Evolutionary conservation across 2,329 filamentous ascomycete genomes (phyloP), one percentile per base, ranked within the genome.

Genomic region (Verruconis gallopava): DNA sequence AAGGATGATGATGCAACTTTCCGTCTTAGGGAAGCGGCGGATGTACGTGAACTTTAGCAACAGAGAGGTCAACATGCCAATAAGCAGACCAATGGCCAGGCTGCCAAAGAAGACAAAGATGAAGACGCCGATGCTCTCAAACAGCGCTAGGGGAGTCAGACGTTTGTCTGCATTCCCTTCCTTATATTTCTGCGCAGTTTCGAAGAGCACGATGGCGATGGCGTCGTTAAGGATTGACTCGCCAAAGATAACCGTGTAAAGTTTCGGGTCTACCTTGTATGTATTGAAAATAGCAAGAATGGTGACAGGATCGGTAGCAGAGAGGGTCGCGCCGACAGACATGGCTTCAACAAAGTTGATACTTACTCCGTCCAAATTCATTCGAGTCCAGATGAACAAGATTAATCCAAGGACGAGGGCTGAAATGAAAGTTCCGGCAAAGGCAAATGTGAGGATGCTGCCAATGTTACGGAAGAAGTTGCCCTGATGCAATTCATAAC

Each of bases 401-500:
- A 98, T 81, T 35, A 88, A 60, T 18, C 86, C 91, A 40, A 98
- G 80, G 35, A 95, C 86, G n/a, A 96, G 72, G 46, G 91, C 91
- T 30, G 91, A 98, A 48, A 98, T 82, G 57, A 98, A 95, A 1
- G 91, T 98, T 21, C 91, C 91, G 38, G 84, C 88, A 58, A 98
- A 96, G 20, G 91, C 91, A 61, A 98, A 98, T 3, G 91, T 96
- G 50, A 98, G 68, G 53, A 98, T 98, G 4, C 85, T 93, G 47
- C 91, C 89, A 47, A 96, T 94, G 55, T 98, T 94, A 50, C 89
- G 81, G 65, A 98, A 98, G 72, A 98, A 98, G 66, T 98, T 98
- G 52, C 85, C 88, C 66, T 98, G 91, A 61, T 98, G 91, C 47
- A 98, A 65, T 63, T 98, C 91, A 65, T 96, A 98, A 42, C 91